These are phyloP conservation scores for Fusarium sp. DNA, from an alignment of 2,329 filamentous ascomycete species.

Conservation along the genomic window DNA sequence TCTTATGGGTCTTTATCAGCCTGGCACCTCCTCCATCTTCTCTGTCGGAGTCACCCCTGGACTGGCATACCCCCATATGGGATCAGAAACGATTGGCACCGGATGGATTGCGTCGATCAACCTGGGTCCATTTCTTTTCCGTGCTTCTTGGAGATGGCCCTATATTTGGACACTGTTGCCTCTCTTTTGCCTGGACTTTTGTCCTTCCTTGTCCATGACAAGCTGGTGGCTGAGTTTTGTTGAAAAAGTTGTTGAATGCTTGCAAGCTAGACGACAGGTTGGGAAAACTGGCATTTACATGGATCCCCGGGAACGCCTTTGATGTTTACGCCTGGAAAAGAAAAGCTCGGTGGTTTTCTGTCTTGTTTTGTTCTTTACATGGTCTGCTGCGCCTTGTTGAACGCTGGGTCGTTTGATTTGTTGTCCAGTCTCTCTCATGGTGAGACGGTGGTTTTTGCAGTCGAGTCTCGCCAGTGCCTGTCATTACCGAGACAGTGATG, in stretches of 20 bases:
- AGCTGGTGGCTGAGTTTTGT: constrained; percentile 3
- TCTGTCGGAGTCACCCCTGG: background rate
- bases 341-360: constrained; percentile 8
- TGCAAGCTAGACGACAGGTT: constrained; percentile 16
- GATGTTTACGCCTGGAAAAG: constrained; percentile 12
- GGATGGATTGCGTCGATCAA: background rate
- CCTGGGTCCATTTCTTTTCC: background rate
- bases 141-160: background rate
- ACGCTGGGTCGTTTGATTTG: constrained; percentile 3
- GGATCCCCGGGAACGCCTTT: constrained; percentile 17
- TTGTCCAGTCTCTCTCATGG: constrained; percentile 8
- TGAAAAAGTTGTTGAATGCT: constrained; percentile 19
- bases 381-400: background rate
- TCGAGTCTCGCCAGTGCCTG: background rate
- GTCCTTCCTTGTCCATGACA: background rate
- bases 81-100: background rate
- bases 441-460: constrained; percentile 4
- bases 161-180: constrained; percentile 1
- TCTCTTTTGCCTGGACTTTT: background rate
- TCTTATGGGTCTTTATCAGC: background rate
- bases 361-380: background rate
- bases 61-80: background rate
- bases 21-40: background rate
- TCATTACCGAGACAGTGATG: background rate
- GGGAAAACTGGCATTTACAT: constrained; percentile 37